Base-by-base conservation (phyloP, 345 rosid genomes). In the Bretschneidera sinensis region DNA sequence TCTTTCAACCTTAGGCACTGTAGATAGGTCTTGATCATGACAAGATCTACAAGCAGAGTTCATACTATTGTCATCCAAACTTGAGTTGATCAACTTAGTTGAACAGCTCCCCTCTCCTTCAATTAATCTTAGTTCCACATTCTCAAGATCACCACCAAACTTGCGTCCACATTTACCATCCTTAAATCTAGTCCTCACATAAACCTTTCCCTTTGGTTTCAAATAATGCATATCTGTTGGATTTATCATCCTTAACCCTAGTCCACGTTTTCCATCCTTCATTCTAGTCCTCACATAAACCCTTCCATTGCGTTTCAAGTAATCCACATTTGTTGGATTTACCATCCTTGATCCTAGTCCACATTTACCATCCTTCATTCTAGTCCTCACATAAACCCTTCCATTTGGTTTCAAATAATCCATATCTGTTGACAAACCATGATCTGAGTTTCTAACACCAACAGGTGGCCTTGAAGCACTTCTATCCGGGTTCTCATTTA, bases 31-130 rank as follows among this genome's bases (percentile, higher is more conserved):
- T 24, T 19, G 70, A 47, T 67, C 60, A 39, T 53, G 4, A 60
- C 53, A 60, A 57, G 55, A 49, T 22, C 48, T 63, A 63, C 63
- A 48, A 14, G 35, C 63, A 9, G 71, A 45, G 47, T 48, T 67
- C 66, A 49, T 43, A 35, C 69, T 21, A 55, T 43, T 64, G 48
- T 68, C 77, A 57, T 61, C 56, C 43, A 51, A 67, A 22, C 22
- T 52, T 21, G 64, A 57, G 43, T 67, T 66, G 28, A 69, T 54
- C 55, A 73, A 13, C 48, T 22, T 75, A 55, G 43, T 51, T 1
- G 67, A 74, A 73, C 64, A 65, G 33, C 75, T 75, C 24, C 50
- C 74, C 33, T 57, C 69, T 61, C 68, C 71, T 59, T 73, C 71
- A 54, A 69, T 64, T 52, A 16, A 10, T 3, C 2, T 45, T 59